Conservation (phyloP, 768 basidiomycete species). For the Paxillus rubicundulus region DNA sequence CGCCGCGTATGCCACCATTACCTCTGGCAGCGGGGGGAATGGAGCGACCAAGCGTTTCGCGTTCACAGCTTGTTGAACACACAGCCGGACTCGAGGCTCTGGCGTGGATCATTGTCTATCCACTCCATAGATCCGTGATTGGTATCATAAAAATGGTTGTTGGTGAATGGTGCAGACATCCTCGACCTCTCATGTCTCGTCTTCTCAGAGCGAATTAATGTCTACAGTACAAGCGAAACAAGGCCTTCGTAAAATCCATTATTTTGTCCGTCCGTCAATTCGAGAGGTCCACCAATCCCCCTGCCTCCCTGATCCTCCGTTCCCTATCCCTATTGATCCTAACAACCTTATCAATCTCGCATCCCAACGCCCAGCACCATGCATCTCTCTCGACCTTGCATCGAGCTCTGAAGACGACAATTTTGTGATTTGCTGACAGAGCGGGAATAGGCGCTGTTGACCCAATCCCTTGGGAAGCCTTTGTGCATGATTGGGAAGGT, state of each 20-base stretch:
- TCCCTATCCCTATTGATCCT: slow-evolving; percentile 64
- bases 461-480: slow-evolving; percentile 13
- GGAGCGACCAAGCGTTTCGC: too few species aligned
- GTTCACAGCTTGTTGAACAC: too few species aligned
- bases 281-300: slow-evolving; percentile 45
- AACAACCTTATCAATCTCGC: slow-evolving; percentile 81
- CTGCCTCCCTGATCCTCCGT: slow-evolving; percentile 59
- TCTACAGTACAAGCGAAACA: background rate
- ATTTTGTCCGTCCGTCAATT: slow-evolving; percentile 14
- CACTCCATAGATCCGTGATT: too few species aligned
- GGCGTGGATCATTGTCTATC: too few species aligned
- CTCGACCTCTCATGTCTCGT: too few species aligned
- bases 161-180: too few species aligned
- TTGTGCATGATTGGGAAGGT: background rate
- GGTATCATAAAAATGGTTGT: too few species aligned
- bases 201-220: too few species aligned
- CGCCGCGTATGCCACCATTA: background rate
- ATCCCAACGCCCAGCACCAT: slow-evolving; percentile 93
- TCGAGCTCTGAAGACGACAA: slow-evolving; percentile 67
- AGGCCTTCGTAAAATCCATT: too few species aligned
- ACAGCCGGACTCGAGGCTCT: too few species aligned
- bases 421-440: slow-evolving; percentile 56
- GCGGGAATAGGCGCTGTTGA: slow-evolving; percentile 39
- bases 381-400: slow-evolving; percentile 87
- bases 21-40: too few species aligned